phyloP scores from a whole-genome alignment of 495 filamentous ascomycete genomes.

The Xylaria acuta region DNA sequence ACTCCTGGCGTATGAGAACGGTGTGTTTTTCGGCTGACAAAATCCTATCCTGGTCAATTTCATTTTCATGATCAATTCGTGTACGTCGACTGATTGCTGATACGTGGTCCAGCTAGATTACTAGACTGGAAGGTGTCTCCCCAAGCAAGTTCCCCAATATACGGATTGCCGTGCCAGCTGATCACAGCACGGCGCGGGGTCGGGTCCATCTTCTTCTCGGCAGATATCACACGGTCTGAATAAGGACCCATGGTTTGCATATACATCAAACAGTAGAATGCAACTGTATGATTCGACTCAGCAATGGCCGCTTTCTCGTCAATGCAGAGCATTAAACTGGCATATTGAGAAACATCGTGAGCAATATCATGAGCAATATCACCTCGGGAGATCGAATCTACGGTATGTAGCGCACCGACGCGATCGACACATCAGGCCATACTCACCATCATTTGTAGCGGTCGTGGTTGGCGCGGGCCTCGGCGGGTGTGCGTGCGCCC shows the following conservation, averaged over 20 bases:
- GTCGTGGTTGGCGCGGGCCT: conserved; percentile 62
- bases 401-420: neutral
- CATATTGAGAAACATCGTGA: neutral
- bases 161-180: conserved; percentile 4
- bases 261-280: neutral
- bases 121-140: neutral
- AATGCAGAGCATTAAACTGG: neutral
- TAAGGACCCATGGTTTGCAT: neutral
- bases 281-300: neutral
- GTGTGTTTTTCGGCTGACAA: neutral
- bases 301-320: neutral
- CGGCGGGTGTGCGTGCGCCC: conserved; percentile 60
- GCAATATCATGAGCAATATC: conserved; percentile 1
- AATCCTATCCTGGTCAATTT: neutral
- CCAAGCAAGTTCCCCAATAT: conserved; percentile 8
- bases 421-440: neutral
- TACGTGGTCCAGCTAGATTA: neutral
- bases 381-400: neutral
- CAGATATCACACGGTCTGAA: neutral
- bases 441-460: conserved; percentile 36
- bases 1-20: neutral
- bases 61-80: neutral
- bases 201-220: neutral
- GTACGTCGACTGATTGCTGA: neutral
- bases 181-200: conserved; percentile 21